A percentile compares a stretch with the other conserved stretches of the same genome.
phyloP scores from a whole-genome alignment of 805 yeast species.

The Lipomyces japonicus region DNA sequence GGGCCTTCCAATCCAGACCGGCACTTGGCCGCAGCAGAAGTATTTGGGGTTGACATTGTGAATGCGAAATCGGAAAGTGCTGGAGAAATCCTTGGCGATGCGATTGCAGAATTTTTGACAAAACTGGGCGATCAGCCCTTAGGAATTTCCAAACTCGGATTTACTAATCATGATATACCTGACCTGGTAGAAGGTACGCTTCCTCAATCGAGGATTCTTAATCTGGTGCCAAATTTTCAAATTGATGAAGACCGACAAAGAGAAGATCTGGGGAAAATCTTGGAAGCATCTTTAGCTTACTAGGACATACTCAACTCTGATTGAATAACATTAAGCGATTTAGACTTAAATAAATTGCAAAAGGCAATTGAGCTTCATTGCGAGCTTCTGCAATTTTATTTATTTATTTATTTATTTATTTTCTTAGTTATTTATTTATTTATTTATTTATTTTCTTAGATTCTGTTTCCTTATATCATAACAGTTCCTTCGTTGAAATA shows the following conservation, averaged over 20 bases:
- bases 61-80: constrained; percentile 40
- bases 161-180: constrained; percentile 36
- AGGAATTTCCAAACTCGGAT: constrained; percentile 39
- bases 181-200: constrained; percentile 41
- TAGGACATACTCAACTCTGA: no score
- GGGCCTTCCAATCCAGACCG: constrained; percentile 42
- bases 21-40: constrained; percentile 39
- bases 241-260: constrained; percentile 34
- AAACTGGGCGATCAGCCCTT: constrained; percentile 40
- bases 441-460: no score
- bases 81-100: constrained; percentile 41
- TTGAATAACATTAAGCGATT: no score
- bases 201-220: constrained; percentile 42
- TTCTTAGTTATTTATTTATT: no score
- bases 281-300: constrained; percentile 33
- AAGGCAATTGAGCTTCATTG: no score
- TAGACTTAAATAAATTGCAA: no score
- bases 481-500: no score
- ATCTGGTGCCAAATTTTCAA: constrained; percentile 37
- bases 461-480: no score
- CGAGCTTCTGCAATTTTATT: no score
- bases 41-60: constrained; percentile 39
- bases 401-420: no score
- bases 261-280: constrained; percentile 32
- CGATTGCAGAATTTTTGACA: constrained; percentile 36